phyloP scores from a whole-genome alignment of 257 asterid species.

The Przewalskia tangutica region DNA sequence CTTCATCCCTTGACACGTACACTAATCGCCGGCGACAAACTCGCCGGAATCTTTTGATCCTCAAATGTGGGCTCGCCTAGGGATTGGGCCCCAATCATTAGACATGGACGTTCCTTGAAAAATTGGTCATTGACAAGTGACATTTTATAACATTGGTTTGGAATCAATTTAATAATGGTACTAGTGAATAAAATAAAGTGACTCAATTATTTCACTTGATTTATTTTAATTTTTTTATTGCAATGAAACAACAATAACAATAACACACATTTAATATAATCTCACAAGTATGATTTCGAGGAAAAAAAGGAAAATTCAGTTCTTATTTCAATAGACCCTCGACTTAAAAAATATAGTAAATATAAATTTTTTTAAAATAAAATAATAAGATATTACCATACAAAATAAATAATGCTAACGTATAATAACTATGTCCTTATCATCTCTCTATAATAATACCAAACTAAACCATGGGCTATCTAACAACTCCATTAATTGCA shows the following conservation, averaged over 20 bases:
- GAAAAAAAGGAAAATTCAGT: no score
- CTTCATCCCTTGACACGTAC: slow-evolving; percentile 15
- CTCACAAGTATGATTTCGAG: no score
- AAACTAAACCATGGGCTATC: slow-evolving; percentile 11
- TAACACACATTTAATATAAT: no score
- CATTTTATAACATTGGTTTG: slow-evolving; percentile 19
- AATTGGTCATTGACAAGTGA: slow-evolving; percentile 47
- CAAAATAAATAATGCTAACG: no score
- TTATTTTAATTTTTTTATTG: neutral
- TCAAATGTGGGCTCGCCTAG: slow-evolving; percentile 12
- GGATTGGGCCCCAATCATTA: slow-evolving; percentile 49
- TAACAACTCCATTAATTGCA: slow-evolving; percentile 5
- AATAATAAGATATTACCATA: no score
- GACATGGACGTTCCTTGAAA: slow-evolving; percentile 37
- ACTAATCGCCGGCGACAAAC: slow-evolving; percentile 8
- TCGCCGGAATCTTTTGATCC: slow-evolving; percentile 40
- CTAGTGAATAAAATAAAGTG: slow-evolving; percentile 24
- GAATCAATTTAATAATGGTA: slow-evolving; percentile 26
- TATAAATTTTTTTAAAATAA: no score
- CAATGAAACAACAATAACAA: neutral
- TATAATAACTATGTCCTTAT: neutral
- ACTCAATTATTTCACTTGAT: slow-evolving; percentile 26
- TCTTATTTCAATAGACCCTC: no score
- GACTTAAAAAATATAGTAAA: no score
- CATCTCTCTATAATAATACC: neutral